phyloP scores from a whole-genome alignment of 257 asterid genomes.

The Ajuga chamaepitys region DNA sequence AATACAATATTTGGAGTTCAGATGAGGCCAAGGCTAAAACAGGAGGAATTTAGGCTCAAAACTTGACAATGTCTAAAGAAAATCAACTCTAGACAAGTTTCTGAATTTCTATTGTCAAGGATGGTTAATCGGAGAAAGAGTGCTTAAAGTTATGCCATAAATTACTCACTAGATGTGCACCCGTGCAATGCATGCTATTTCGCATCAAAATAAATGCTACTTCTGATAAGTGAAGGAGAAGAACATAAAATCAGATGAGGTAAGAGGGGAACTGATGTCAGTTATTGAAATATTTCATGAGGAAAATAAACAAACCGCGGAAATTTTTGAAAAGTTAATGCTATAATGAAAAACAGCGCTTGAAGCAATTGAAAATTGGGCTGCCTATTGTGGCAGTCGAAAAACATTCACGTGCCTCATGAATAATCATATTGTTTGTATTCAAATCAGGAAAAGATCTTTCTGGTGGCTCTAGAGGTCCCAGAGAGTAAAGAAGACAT shows the following conservation, averaged over 20 bases:
- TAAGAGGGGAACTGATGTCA: neutral
- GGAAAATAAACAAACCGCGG: neutral
- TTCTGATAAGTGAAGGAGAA: neutral
- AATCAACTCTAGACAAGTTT: neutral
- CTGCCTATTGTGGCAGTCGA: neutral
- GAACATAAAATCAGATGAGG: slow-evolving; percentile 1
- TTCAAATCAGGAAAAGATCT: neutral
- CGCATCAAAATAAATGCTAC: neutral
- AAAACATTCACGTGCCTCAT: slow-evolving; percentile 4
- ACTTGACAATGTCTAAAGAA: neutral
- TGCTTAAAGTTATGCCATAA: neutral
- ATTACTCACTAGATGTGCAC: neutral
- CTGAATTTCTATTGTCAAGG: neutral
- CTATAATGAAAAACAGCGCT: neutral
- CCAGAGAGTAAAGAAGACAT: neutral
- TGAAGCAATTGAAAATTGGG: neutral
- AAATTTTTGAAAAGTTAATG: neutral
- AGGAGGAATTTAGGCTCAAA: neutral
- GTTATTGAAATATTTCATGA: neutral
- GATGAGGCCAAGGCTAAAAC: neutral
- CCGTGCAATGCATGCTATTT: neutral
- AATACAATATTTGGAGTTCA: neutral
- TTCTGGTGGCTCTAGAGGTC: neutral
- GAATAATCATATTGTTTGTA: neutral
- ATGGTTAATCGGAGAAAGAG: neutral